Base-by-base conservation (phyloP, 2,329 filamentous ascomycete species). In the Arachnomyces sp. region DNA sequence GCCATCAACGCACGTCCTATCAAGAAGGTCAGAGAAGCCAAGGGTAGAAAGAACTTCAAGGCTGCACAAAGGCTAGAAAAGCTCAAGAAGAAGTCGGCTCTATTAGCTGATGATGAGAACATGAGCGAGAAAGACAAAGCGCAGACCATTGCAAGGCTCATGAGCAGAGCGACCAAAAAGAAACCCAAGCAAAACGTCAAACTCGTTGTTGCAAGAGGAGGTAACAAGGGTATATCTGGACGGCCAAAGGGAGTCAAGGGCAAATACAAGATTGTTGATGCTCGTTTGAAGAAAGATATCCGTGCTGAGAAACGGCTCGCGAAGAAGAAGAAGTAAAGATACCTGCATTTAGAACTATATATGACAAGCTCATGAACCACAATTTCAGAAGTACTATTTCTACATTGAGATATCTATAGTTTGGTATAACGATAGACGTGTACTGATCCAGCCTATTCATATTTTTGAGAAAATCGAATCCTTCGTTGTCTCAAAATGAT, bases 11-110 rank as follows among this genome's bases (percentile, higher is more conserved):
- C 90, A 6, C 80, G 92, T 25, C 92, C 92, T 1, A 96, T 96
- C 77, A 98, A 98, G 76, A 98, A 98, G 73, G 92, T 98, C 25
- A 84, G 86, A 52, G 92, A 98, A 67, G 92, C 92, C 16, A 89
- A 93, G 67, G 90, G 89, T 28, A 77, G 92, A 44, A 98, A 98
- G 80, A 96, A 95, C 71, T 83, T 95, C 66, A 93, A 93, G 75
- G 82, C 89, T 7, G 90, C 87, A 1, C 86, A 93, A 65, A 77
- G 78, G 43, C 68, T 98, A 21, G 92, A 98, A 75, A 95, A 95
- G 70, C 71, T 98, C 48, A 86, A 88, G 70, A 95, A 93, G 80
- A 98, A 98, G 76, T 86, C 81, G n/a, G 89, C 93, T 30, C 68
- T 94, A 53, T 68, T 98, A 37, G 83, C 82, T 14, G 86, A 88